phyloP scores from a whole-genome alignment of 495 filamentous ascomycete species.

The Xylaria cubensis region DNA sequence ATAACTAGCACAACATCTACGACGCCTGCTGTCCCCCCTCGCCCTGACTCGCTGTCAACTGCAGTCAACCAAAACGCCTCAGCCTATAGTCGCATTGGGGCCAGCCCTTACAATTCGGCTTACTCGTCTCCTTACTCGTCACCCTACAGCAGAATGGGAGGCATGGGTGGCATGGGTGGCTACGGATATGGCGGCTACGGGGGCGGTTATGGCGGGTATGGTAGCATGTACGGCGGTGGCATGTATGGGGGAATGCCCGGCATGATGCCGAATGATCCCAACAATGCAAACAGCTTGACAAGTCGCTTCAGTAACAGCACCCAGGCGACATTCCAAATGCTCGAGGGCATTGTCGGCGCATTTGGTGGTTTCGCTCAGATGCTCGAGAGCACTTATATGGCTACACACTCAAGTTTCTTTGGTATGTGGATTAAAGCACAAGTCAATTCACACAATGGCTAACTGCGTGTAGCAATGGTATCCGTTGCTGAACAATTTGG shows the following conservation, averaged over 20 bases:
- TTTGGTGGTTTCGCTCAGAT: conserved; percentile 99
- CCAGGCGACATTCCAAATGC: conserved; percentile 97
- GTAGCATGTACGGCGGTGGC: conserved; percentile 53
- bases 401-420: conserved; percentile 98
- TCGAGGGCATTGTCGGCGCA: conserved; percentile 97
- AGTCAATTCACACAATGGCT: conserved; percentile 25
- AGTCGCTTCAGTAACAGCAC: conserved; percentile 90
- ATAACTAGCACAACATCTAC: conserved; percentile 50
- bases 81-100: conserved; percentile 66
- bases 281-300: conserved; percentile 91
- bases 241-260: conserved; percentile 73
- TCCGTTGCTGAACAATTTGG: conserved; percentile 97
- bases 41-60: conserved; percentile 76
- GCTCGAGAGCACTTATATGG: conserved; percentile 99
- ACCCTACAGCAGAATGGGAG: conserved; percentile 54
- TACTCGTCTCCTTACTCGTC: conserved; percentile 55
- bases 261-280: conserved; percentile 73
- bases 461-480: conserved; percentile 80
- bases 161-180: conserved; percentile 55
- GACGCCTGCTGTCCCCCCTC: conserved; percentile 78
- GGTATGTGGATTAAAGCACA: conserved; percentile 63
- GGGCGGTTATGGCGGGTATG: conserved; percentile 52
- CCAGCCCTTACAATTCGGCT: conserved; percentile 63
- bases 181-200: conserved; percentile 52
- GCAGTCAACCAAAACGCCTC: conserved; percentile 84